Evolutionary conservation across 2,329 filamentous ascomycete genomes (phyloP), one percentile per base, ranked within the genome.

Genomic region (Xylaria sp.): DNA sequence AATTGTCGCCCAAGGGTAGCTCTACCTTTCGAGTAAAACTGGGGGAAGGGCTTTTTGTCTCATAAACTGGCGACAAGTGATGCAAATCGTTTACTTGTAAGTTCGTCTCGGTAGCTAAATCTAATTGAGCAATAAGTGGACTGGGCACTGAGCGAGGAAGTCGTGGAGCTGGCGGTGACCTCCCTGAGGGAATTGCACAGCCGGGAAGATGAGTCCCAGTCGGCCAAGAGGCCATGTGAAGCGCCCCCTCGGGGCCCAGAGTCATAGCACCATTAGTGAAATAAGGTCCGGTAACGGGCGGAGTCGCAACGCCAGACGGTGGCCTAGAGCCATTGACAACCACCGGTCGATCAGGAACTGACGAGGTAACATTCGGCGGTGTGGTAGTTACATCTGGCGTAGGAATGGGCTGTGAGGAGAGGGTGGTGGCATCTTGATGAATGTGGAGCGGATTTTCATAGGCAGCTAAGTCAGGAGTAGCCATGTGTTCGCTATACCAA

Each of bases 41-140:
- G 1, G 90, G 89, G 1, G 90, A 92, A 2, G 90, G 89, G 0
- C 88, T 90, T n/a, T 84, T 83, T 5, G 85, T 84, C 77, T 93
- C 91, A 57, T 89, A 90, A 0, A 93, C 90, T 0, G 91, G 91
- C 0, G 91, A 93, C 2, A 94, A 80, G 67, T 83, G 83, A 43
- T 82, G 79, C 52, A 79, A 72, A 8, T 85, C 83, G 8, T 78
- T 75, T 4, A 74, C 71, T 55, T 77, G 74, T 11, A 79, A 68
- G 21, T 77, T 76, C 33, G 82, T 80, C 3, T 79, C 78, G 40
- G 82, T 81, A 1, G 84, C 84, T 14, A 87, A 78, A 68, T 87
- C 85, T 17, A 87, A 75, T 6, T 85, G 83, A 14, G 84, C 83
- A 63, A 86, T 84, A 2, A 80, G 75, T 21, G 80, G 80, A 61